Percentiles rank a stretch among this genome's conserved stretches.
Conservation (phyloP, 2,329 filamentous ascomycete species). For the Metarhizium robertsii region DNA sequence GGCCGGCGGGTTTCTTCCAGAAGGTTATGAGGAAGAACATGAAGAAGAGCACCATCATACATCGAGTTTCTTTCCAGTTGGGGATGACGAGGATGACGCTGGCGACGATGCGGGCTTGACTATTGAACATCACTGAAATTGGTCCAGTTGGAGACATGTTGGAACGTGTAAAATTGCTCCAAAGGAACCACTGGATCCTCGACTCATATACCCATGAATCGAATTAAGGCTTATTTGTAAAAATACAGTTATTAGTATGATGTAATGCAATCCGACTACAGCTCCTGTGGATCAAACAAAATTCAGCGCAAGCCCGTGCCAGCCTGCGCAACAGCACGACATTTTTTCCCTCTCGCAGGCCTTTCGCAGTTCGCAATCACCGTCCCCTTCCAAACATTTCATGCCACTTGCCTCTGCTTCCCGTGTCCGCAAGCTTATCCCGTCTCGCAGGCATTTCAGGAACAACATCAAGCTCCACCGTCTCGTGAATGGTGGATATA, state of each 20-base stretch:
- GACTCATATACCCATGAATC: background rate
- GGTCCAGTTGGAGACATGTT: background rate
- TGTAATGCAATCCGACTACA: background rate
- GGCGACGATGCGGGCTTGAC: conserved; percentile 23
- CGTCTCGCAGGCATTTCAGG: conserved; percentile 20
- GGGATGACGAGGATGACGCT: conserved; percentile 32
- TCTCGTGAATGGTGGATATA: conserved; percentile 51
- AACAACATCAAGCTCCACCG: conserved; percentile 47
- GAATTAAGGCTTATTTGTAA: background rate
- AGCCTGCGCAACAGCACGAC: background rate
- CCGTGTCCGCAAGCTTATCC: conserved; percentile 18
- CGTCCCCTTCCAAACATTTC: conserved; percentile 43
- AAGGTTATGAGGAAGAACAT: conserved; percentile 42
- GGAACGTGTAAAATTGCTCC: background rate
- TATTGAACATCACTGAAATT: conserved; percentile 20
- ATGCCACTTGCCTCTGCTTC: conserved; percentile 47
- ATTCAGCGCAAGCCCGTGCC: background rate
- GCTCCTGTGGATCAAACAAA: background rate
- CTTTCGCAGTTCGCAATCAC: conserved; percentile 12
- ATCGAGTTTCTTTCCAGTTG: conserved; percentile 39
- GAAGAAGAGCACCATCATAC: conserved; percentile 24
- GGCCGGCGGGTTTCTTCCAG: conserved; percentile 53
- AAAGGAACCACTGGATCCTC: background rate
- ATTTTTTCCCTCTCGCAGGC: too few relatives aligned
- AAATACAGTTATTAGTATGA: background rate